These are phyloP conservation scores for Psilocybe cyanescens DNA, from an alignment of 768 basidiomycete species.

Conservation along the genomic window DNA sequence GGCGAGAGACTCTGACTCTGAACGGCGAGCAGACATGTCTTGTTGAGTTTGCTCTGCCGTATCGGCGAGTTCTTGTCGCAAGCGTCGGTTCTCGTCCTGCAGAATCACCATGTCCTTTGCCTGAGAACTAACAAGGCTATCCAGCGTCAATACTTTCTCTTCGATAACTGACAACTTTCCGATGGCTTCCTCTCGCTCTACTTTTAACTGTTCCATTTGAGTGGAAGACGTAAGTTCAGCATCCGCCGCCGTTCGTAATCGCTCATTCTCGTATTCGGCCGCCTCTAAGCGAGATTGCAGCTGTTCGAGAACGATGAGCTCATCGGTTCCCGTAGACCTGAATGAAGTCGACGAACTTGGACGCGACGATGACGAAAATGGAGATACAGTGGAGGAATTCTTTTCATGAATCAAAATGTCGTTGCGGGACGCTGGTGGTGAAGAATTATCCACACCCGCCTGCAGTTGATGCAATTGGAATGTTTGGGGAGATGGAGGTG, in stretches of 20 bases:
- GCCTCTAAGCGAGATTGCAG: constrained; percentile 58
- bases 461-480: constrained; percentile 11
- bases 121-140: constrained; percentile 13
- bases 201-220: constrained; percentile 36
- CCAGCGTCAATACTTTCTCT: constrained; percentile 13
- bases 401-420: constrained; percentile 3
- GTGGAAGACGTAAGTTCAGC: constrained; percentile 43
- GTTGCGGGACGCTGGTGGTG: constrained; percentile 31
- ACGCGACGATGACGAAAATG: constrained; percentile 32
- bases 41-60: constrained; percentile 11
- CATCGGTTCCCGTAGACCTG: constrained; percentile 34
- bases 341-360: constrained; percentile 44
- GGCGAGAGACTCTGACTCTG: constrained; percentile 35
- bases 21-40: constrained; percentile 8
- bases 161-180: constrained; percentile 16
- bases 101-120: constrained; percentile 13
- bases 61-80: constrained; percentile 18
- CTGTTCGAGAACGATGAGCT: constrained; percentile 39
- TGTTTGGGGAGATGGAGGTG: constrained; percentile 66
- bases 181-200: constrained; percentile 48
- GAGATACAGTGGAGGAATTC: background rate
- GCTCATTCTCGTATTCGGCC: constrained; percentile 72
- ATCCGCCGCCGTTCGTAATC: constrained; percentile 46
- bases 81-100: constrained; percentile 16
- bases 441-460: background rate